A percentile compares a stretch with the other conserved stretches of the same genome.
These are phyloP conservation scores for Heterobasidion irregulare DNA, from an alignment of 1,284 basidiomycete species.

Conservation along the genomic window DNA sequence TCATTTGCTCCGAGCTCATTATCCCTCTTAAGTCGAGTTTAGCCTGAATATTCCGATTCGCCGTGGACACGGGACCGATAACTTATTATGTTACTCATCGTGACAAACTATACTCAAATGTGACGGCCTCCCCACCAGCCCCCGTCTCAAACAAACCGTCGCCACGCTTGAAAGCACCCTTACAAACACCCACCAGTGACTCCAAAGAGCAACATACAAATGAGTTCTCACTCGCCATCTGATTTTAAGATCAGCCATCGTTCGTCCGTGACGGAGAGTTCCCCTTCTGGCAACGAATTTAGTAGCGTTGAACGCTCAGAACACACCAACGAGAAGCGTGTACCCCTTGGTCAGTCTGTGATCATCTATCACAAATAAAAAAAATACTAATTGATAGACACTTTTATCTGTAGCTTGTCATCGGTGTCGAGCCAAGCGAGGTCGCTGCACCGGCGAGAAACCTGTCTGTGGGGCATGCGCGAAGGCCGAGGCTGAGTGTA, in stretches of 20 bases:
- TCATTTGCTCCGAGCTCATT: no score
- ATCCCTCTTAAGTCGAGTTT: no score
- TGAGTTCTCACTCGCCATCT: not conserved
- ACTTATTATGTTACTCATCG: no score
- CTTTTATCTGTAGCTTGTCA: constrained; percentile 6
- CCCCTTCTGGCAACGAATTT: not conserved
- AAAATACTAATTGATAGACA: not conserved
- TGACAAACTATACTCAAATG: no score
- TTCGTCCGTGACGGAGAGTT: not conserved
- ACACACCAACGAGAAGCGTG: not conserved
- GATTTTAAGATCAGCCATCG: not conserved
- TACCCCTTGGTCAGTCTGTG: not conserved
- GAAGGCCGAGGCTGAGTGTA: constrained; percentile 8
- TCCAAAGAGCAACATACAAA: not conserved
- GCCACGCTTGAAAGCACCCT: no score
- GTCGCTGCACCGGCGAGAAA: constrained; percentile 8
- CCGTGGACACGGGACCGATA: no score
- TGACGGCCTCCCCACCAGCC: no score
- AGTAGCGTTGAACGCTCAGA: not conserved
- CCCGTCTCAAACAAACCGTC: no score
- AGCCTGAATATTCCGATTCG: no score
- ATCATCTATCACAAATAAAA: not conserved
- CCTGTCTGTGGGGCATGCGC: constrained; percentile 7
- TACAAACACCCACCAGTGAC: not conserved
- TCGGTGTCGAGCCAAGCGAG: constrained; percentile 9